A percentile compares a stretch with the other conserved stretches of the same genome.
These are phyloP conservation scores for Maudiozyma humilis DNA, from an alignment of 1,139 yeast genomes.

Conservation along the genomic window DNA sequence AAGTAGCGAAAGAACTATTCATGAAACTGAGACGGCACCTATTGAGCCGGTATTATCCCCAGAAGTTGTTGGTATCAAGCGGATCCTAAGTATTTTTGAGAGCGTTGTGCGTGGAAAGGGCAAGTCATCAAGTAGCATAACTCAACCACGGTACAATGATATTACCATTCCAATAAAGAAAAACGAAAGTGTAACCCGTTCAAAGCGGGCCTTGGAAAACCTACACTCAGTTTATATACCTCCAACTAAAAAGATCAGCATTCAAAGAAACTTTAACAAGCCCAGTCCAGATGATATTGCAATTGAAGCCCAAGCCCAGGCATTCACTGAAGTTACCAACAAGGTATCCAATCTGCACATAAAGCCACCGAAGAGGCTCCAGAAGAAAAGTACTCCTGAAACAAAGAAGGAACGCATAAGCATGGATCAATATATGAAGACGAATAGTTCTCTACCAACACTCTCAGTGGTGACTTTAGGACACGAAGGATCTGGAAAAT, in stretches of 20 bases:
- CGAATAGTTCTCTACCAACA: constrained; percentile 38
- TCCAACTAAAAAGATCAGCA: constrained; percentile 20
- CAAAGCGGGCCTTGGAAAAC: constrained; percentile 8
- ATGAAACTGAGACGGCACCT: neutral
- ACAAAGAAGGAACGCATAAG: constrained; percentile 1
- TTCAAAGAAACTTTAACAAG: constrained; percentile 48
- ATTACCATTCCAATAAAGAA: neutral
- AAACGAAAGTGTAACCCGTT: neutral
- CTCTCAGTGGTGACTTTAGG: constrained; percentile 73
- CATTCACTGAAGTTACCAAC: constrained; percentile 35
- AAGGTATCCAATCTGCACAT: constrained; percentile 13
- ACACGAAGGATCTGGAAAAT: constrained; percentile 89
- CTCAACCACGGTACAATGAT: neutral
- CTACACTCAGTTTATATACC: constrained; percentile 24
- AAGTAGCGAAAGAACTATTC: neutral
- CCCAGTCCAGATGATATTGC: constrained; percentile 84
- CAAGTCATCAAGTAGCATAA: neutral
- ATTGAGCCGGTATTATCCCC: neutral
- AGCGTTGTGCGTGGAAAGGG: neutral
- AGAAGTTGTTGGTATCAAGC: neutral
- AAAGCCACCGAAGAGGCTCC: constrained; percentile 1
- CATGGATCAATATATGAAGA: constrained; percentile 8
- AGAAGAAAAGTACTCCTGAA: neutral
- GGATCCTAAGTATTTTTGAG: neutral
- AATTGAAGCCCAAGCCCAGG: constrained; percentile 50